A percentile compares a stretch with the other conserved stretches of the same genome.
Conservation (phyloP, 345 rosid genomes). For the Brassica juncea region DNA sequence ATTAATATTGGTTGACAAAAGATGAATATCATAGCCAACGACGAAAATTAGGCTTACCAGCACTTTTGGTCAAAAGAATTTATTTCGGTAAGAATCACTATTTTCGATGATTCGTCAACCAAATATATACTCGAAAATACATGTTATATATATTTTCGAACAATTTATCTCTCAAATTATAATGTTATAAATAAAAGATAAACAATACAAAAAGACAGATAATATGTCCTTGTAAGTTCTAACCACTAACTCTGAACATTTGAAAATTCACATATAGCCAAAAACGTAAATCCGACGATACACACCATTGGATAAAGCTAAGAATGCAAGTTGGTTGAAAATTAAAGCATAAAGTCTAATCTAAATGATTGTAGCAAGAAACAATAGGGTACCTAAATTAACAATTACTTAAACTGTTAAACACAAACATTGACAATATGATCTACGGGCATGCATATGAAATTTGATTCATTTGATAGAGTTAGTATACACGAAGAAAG, state of each 20-base stretch:
- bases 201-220: not conserved
- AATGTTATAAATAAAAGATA: conserved; percentile 15
- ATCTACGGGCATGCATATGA: not conserved
- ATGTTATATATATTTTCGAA: not conserved
- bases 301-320: conserved; percentile 12
- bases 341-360: conserved; percentile 6
- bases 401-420: not conserved
- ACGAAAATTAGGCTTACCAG: conserved; percentile 21
- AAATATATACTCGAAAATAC: not conserved
- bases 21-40: not conserved
- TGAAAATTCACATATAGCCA: conserved; percentile 21
- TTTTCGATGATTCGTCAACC: conserved; percentile 11
- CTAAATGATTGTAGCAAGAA: conserved; percentile 7
- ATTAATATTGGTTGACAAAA: conserved; percentile 11
- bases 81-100: conserved; percentile 29
- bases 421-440: not conserved
- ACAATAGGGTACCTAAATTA: not conserved
- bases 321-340: conserved; percentile 24
- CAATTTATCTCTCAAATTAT: not conserved
- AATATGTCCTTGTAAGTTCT: not conserved
- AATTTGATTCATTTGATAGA: not conserved
- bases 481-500: too few relatives aligned
- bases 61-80: conserved; percentile 20
- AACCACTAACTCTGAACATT: not conserved
- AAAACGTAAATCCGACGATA: not conserved